Evolutionary conservation across 495 filamentous ascomycete genomes (phyloP).

Genomic region (Trichocladium uniseriatum): DNA sequence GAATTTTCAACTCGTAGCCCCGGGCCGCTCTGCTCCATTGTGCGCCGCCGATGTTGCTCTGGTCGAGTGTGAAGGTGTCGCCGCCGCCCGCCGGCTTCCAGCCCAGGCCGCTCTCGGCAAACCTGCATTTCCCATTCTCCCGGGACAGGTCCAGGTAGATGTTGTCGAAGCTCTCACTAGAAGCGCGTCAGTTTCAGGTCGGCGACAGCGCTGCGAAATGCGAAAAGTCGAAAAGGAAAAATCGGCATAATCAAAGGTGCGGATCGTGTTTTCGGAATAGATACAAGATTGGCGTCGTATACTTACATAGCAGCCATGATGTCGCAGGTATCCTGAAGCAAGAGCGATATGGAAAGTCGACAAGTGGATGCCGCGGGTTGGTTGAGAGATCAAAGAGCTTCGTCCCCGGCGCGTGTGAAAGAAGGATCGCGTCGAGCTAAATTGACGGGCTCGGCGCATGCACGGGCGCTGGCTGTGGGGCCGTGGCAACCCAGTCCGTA

Average conservation of each 20-base stretch:
- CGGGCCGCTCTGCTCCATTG: slow-evolving; percentile 94
- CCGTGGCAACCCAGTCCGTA: not conserved
- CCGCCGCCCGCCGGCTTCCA: slow-evolving; percentile 85
- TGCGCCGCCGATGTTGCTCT: slow-evolving; percentile 66
- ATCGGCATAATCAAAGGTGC: not conserved
- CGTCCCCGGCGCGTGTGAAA: not conserved
- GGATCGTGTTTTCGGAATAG: not conserved
- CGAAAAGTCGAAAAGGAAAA: not conserved
- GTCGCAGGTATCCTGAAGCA: not conserved
- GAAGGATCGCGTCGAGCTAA: not conserved
- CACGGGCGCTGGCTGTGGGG: not conserved
- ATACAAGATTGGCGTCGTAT: not conserved
- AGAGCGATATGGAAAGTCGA: not conserved
- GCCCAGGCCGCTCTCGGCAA: slow-evolving; percentile 84
- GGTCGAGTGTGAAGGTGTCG: slow-evolving; percentile 85
- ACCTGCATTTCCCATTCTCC: slow-evolving; percentile 80
- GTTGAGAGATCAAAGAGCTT: not conserved
- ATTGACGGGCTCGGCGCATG: not conserved
- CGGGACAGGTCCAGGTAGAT: slow-evolving; percentile 93
- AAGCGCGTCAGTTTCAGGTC: not conserved
- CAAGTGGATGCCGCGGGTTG: not conserved
- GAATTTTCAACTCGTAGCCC: slow-evolving; percentile 87
- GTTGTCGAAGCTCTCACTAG: slow-evolving; percentile 82
- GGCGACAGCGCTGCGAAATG: not conserved
- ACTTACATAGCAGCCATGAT: slow-evolving; percentile 16